These are phyloP conservation scores for Diospyros kaki DNA, from an alignment of 148 eudicot genomes.

Conservation along the genomic window DNA sequence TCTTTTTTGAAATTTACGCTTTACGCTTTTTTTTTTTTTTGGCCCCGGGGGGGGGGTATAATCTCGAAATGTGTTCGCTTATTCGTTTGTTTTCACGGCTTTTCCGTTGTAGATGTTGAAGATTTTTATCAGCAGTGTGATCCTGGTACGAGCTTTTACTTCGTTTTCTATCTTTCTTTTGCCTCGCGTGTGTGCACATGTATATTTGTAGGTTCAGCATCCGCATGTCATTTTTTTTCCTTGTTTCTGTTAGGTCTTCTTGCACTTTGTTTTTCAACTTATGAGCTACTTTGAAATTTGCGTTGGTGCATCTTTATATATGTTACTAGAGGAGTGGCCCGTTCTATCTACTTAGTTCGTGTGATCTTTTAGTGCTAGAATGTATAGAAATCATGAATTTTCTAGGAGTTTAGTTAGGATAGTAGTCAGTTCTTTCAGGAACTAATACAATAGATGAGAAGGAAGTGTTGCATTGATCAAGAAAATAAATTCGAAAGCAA, in stretches of 20 bases:
- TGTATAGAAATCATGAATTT: too few relatives aligned
- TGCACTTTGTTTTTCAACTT: neutral
- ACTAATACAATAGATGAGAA: too few relatives aligned
- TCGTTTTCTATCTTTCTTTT: neutral
- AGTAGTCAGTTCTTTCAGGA: too few relatives aligned
- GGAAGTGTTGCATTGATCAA: too few relatives aligned
- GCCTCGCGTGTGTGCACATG: neutral
- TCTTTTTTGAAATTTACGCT: neutral
- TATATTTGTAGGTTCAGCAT: neutral
- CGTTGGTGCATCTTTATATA: neutral
- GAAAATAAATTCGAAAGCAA: too few relatives aligned
- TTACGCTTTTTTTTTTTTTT: neutral
- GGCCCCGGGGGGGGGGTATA: neutral
- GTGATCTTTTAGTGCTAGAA: too few relatives aligned
- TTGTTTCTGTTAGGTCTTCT: neutral
- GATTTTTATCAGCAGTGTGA: conserved; percentile 37
- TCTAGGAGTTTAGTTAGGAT: too few relatives aligned
- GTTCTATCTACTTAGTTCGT: too few relatives aligned
- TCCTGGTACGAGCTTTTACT: conserved; percentile 24
- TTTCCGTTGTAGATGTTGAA: conserved; percentile 27
- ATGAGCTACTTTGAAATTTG: too few relatives aligned
- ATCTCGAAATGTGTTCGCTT: neutral
- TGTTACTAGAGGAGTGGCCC: neutral
- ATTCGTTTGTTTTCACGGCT: neutral
- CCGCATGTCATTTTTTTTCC: neutral